Conservation (phyloP, 164 flowering plant genomes). For the Macadamia integrifolia region DNA sequence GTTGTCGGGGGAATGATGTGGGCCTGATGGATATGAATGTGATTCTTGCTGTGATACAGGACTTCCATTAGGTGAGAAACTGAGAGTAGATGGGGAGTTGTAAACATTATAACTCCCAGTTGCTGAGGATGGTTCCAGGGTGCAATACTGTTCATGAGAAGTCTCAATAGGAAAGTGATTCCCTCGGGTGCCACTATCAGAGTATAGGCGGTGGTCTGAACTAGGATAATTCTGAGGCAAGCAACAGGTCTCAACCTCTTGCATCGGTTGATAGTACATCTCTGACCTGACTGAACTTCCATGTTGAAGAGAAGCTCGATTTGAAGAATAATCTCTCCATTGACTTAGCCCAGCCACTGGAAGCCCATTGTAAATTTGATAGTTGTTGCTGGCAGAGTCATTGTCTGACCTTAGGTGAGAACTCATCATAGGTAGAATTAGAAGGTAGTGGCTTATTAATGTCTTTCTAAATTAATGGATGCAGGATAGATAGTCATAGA, state of each 20-base stretch:
- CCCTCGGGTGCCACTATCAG: constrained; percentile 24
- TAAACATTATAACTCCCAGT: constrained; percentile 17
- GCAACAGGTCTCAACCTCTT: constrained; percentile 20
- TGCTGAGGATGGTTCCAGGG: constrained; percentile 46
- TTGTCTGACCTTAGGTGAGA: constrained; percentile 7
- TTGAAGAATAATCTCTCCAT: constrained; percentile 12
- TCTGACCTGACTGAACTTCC: constrained; percentile 16
- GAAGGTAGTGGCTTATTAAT: neutral
- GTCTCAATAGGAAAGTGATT: constrained; percentile 14
- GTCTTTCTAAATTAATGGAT: neutral
- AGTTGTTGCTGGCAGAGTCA: constrained; percentile 6
- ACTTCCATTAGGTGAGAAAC: constrained; percentile 44
- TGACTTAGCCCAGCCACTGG: constrained; percentile 5
- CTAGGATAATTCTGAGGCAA: constrained; percentile 18
- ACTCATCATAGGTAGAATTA: neutral
- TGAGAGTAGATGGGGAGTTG: constrained; percentile 42
- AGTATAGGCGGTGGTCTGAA: constrained; percentile 18
- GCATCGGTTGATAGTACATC: constrained; percentile 24
- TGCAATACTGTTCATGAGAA: constrained; percentile 33
- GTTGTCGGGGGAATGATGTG: constrained; percentile 35
- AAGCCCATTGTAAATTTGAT: constrained; percentile 6
- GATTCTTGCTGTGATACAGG: constrained; percentile 39
- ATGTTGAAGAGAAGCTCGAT: constrained; percentile 32
- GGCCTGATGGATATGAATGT: constrained; percentile 31
- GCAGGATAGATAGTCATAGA: neutral